Evolutionary conservation across 768 basidiomycete genomes (phyloP).

Genomic region (Cystobasidium tubakii): DNA sequence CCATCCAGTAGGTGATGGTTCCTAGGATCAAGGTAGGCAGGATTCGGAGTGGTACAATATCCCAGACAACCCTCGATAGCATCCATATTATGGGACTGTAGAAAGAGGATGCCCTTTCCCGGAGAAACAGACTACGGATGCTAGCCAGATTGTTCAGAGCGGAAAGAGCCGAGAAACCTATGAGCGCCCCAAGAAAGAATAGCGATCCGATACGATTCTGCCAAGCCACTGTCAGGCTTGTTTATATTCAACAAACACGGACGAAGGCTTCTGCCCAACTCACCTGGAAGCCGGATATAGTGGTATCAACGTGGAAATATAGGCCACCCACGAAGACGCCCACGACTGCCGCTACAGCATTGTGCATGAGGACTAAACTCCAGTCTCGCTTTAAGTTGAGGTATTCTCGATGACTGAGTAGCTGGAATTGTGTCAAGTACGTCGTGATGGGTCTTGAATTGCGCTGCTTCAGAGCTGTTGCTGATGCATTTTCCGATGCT

Average conservation of each 20-base stretch:
- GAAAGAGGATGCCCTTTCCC: conserved; percentile 76
- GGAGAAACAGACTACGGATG: conserved; percentile 75
- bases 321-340: conserved; percentile 86
- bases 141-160: conserved; percentile 83
- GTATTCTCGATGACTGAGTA: conserved; percentile 76
- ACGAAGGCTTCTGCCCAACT: not conserved
- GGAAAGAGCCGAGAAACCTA: conserved; percentile 84
- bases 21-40: conserved; percentile 79
- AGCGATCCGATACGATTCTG: conserved; percentile 70
- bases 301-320: conserved; percentile 70
- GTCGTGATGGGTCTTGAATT: conserved; percentile 59
- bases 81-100: conserved; percentile 91
- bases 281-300: conserved; percentile 81
- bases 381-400: conserved; percentile 62
- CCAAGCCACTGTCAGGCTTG: not conserved
- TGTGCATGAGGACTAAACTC: conserved; percentile 59
- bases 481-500: not conserved
- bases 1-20: conserved; percentile 59
- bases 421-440: conserved; percentile 81
- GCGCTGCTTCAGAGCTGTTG: conserved; percentile 9
- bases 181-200: conserved; percentile 87
- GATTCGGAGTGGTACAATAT: conserved; percentile 79
- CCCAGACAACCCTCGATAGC: conserved; percentile 77
- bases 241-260: not conserved
- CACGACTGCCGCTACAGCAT: conserved; percentile 62